Conservation (phyloP, 345 rosid species). For the Boechera stricta region DNA sequence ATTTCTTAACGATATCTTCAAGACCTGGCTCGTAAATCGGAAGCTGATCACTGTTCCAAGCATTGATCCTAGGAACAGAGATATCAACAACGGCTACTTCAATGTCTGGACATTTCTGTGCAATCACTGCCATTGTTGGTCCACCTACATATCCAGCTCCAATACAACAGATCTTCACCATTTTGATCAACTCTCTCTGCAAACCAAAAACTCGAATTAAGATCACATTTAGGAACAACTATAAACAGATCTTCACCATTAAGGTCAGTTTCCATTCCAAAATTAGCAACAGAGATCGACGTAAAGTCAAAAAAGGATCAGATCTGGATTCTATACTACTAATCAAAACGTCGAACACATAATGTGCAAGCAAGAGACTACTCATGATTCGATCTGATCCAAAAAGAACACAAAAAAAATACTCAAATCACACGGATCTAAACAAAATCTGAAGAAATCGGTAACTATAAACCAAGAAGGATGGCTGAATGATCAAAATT, state of each 20-base stretch:
- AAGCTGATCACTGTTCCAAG: slow-evolving; percentile 94
- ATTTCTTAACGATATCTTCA: slow-evolving; percentile 75
- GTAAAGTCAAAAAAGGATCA: background rate
- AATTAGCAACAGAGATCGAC: background rate
- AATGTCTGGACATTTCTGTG: slow-evolving; percentile 77
- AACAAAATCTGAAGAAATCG: slow-evolving; percentile 10
- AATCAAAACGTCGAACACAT: background rate
- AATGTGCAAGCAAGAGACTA: background rate
- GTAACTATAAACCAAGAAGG: background rate
- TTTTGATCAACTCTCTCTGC: slow-evolving; percentile 39
- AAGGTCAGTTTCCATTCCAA: background rate
- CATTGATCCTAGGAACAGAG: slow-evolving; percentile 70
- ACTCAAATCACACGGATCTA: slow-evolving; percentile 21
- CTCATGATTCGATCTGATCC: slow-evolving; percentile 11
- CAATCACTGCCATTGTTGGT: slow-evolving; percentile 96
- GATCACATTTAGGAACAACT: background rate
- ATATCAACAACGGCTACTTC: slow-evolving; percentile 94
- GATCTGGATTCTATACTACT: slow-evolving; percentile 24
- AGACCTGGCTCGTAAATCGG: slow-evolving; percentile 97
- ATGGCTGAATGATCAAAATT: background rate
- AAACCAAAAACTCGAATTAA: slow-evolving; percentile 5
- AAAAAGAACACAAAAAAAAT: background rate
- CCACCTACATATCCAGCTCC: slow-evolving; percentile 99
- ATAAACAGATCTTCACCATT: background rate
- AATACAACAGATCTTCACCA: slow-evolving; percentile 98